phyloP scores from a whole-genome alignment of 495 filamentous ascomycete species.

The Evernia prunastri region DNA sequence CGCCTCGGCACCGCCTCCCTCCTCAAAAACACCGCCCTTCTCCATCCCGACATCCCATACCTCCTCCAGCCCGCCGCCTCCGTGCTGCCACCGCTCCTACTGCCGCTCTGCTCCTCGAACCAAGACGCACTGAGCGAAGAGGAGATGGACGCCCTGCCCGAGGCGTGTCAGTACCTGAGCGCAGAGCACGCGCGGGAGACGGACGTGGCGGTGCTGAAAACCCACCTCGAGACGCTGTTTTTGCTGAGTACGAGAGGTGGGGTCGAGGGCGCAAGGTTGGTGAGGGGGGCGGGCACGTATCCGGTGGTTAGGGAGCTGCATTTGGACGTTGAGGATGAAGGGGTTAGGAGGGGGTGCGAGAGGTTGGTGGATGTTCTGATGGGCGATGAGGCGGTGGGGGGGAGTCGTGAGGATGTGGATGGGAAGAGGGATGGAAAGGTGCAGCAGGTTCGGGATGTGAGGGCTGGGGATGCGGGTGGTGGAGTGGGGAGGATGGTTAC shows the following conservation, averaged over 20 bases:
- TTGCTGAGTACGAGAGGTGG: slow-evolving; percentile 62
- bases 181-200: slow-evolving; percentile 79
- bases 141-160: slow-evolving; percentile 72
- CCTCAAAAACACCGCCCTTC: slow-evolving; percentile 80
- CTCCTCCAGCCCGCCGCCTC: slow-evolving; percentile 47
- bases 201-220: slow-evolving; percentile 67
- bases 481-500: slow-evolving; percentile 11
- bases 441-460: background rate
- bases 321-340: slow-evolving; percentile 69
- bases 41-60: slow-evolving; percentile 39
- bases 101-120: slow-evolving; percentile 57
- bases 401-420: slow-evolving; percentile 13
- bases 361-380: slow-evolving; percentile 87
- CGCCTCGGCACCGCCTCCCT: slow-evolving; percentile 85
- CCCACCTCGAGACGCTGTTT: slow-evolving; percentile 81
- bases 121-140: slow-evolving; percentile 53
- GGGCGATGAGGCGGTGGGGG: slow-evolving; percentile 54
- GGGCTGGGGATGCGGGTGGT: background rate
- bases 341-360: slow-evolving; percentile 78
- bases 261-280: slow-evolving; percentile 56
- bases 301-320: slow-evolving; percentile 85
- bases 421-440: background rate
- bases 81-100: slow-evolving; percentile 76
- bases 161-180: slow-evolving; percentile 79
- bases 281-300: slow-evolving; percentile 76